Conservation (phyloP, 2,329 filamentous ascomycete genomes). For the Fusarium globosum region DNA sequence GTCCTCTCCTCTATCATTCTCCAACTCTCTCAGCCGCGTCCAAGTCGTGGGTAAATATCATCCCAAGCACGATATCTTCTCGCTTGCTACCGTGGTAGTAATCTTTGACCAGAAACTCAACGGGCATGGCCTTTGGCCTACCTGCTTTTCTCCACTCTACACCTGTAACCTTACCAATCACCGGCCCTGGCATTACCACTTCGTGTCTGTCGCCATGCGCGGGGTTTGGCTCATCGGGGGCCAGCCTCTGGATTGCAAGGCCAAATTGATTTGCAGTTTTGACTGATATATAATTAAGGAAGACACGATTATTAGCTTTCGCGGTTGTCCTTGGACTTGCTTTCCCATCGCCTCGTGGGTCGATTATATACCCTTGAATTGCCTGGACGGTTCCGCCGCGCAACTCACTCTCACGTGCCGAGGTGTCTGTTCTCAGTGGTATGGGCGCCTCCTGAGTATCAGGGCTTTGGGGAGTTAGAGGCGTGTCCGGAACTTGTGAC, state of each 20-base stretch:
- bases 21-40: accelerated
- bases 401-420: no score
- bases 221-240: not conserved
- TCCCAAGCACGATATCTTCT: not conserved
- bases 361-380: not conserved
- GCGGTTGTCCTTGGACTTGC: no score
- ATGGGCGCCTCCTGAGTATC: no score
- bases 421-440: no score
- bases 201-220: accelerated
- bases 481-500: no score
- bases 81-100: accelerated
- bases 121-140: accelerated
- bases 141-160: not conserved
- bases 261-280: not conserved
- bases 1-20: accelerated
- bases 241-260: accelerated
- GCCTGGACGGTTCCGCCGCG: no score
- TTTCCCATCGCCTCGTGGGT: accelerated
- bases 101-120: not conserved
- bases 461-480: no score
- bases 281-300: not conserved
- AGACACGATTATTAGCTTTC: no score
- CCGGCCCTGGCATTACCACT: accelerated
- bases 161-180: not conserved
- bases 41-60: accelerated